Evolutionary conservation across 257 asterid genomes (phyloP).

Genomic region (Solanum stenotomum): DNA sequence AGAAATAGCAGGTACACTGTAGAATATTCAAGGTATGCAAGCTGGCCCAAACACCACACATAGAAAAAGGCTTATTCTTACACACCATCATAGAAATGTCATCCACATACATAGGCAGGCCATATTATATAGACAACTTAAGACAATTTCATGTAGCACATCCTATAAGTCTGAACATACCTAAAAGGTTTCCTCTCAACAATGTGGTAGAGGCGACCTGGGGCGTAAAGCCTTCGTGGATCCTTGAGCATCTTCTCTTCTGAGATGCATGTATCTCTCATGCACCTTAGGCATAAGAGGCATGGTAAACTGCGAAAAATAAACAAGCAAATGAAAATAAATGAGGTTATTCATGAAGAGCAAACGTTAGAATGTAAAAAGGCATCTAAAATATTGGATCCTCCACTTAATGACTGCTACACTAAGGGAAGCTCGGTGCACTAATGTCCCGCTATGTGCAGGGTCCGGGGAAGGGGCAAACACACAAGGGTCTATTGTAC

Average conservation of each 20-base stretch:
- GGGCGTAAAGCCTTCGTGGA: slow-evolving; percentile 73
- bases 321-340: neutral
- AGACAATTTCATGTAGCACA: neutral
- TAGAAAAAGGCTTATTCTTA: neutral
- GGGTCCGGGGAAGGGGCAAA: neutral
- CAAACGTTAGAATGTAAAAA: neutral
- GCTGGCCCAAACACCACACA: neutral
- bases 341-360: neutral
- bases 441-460: neutral
- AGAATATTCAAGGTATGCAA: neutral
- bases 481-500: neutral
- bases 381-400: neutral
- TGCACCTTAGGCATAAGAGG: slow-evolving; percentile 66
- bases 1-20: neutral
- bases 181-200: slow-evolving; percentile 81
- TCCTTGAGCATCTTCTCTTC: slow-evolving; percentile 82
- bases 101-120: neutral
- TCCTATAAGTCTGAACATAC: slow-evolving; percentile 14
- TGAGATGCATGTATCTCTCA: slow-evolving; percentile 75
- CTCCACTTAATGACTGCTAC: neutral
- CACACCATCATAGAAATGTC: neutral
- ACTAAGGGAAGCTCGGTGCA: neutral
- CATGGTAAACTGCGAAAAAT: slow-evolving; percentile 63
- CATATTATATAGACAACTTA: neutral
- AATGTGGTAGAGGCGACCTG: slow-evolving; percentile 89